phyloP scores from a whole-genome alignment of 2,329 filamentous ascomycete genomes.

The Pseudogymnoascus pannorum region DNA sequence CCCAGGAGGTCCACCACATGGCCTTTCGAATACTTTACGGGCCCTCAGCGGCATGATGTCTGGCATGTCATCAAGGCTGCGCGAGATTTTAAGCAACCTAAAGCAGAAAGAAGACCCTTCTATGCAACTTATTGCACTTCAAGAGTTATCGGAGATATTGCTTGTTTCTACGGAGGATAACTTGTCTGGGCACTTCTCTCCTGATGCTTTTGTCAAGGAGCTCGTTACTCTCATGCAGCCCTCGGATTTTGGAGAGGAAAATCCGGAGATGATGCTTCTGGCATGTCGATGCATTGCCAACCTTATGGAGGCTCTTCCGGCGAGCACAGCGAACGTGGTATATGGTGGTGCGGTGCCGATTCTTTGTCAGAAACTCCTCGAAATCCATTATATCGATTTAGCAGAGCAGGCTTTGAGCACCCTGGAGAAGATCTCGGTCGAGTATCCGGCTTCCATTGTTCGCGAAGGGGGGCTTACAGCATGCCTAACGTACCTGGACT shows the following conservation, averaged over 20 bases:
- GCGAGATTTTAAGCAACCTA: conserved; percentile 69
- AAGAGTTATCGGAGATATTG: conserved; percentile 87
- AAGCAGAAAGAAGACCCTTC: conserved; percentile 79
- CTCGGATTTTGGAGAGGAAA: conserved; percentile 77
- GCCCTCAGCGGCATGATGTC: conserved; percentile 90
- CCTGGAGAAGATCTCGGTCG: conserved; percentile 91
- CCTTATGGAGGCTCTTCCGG: conserved; percentile 91
- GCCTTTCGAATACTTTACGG: conserved; percentile 72
- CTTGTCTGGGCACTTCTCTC: conserved; percentile 86
- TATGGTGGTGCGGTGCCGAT: conserved; percentile 96
- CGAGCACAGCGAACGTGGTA: conserved; percentile 89
- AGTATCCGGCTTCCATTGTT: conserved; percentile 92
- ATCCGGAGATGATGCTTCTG: conserved; percentile 93
- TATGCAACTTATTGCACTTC: conserved; percentile 81
- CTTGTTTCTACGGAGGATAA: conserved; percentile 96
- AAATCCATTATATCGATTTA: conserved; percentile 95
- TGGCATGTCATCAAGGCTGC: conserved; percentile 69
- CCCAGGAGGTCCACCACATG: conserved; percentile 52
- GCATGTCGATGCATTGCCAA: conserved; percentile 95
- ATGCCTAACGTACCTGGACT: conserved; percentile 93
- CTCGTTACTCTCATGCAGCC: conserved; percentile 87
- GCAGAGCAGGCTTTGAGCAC: conserved; percentile 96
- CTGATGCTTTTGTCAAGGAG: conserved; percentile 93
- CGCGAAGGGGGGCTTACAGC: conserved; percentile 90
- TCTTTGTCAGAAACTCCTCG: conserved; percentile 86